phyloP scores from a whole-genome alignment of 257 asterid genomes.

The Capsicum baccatum region DNA sequence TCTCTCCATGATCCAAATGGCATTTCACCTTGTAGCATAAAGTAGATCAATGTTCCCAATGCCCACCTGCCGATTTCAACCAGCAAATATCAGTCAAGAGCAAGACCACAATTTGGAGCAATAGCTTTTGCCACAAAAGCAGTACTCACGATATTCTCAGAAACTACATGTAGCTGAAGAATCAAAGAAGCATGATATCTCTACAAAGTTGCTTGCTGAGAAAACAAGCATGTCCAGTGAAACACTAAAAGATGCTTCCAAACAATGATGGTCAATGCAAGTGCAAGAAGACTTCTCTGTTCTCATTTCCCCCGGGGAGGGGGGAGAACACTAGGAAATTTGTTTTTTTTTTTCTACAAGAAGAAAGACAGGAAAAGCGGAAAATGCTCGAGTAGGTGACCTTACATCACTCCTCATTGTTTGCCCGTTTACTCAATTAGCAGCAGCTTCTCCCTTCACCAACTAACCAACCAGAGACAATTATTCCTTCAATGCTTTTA shows the following conservation, averaged over 20 bases:
- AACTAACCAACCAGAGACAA: not conserved
- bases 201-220: constrained; percentile 12
- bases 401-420: not conserved
- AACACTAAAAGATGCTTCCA: constrained; percentile 13
- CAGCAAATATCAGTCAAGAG: not conserved
- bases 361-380: constrained; percentile 5
- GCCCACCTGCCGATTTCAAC: constrained; percentile 76
- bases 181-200: not conserved
- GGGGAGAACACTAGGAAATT: not conserved
- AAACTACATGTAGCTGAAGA: not conserved
- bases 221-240: not conserved
- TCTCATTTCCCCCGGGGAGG: not conserved
- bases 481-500: constrained; percentile 21
- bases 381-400: constrained; percentile 7
- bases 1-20: constrained; percentile 99
- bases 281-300: not conserved
- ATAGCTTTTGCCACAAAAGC: not conserved
- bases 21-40: constrained; percentile 96
- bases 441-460: constrained; percentile 14
- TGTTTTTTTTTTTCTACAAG: not conserved
- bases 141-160: not conserved
- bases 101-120: not conserved
- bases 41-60: constrained; percentile 82
- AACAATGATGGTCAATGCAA: constrained; percentile 20
- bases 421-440: constrained; percentile 7